Percentiles rank a stretch among this genome's conserved stretches.
Evolutionary conservation across 805 yeast species (phyloP).

Genomic region (Priceomyces melissophilus): DNA sequence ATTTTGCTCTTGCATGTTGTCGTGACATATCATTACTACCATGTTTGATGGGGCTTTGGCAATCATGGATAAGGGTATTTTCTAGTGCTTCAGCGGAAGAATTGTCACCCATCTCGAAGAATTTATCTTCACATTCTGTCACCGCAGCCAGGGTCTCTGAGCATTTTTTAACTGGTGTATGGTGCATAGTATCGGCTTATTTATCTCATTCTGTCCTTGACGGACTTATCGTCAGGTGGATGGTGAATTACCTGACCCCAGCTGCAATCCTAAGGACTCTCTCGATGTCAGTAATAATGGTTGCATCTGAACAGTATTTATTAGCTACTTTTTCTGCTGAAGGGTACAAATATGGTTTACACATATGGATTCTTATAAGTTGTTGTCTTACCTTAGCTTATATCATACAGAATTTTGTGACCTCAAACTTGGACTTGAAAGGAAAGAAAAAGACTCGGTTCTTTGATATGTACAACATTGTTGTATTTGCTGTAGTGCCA

Average conservation of each 20-base stretch:
- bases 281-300: slow-evolving; percentile 72
- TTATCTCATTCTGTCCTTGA: slow-evolving; percentile 80
- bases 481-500: slow-evolving; percentile 97
- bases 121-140: slow-evolving; percentile 18
- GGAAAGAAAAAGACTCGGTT: slow-evolving; percentile 53
- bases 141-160: slow-evolving; percentile 72
- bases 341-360: slow-evolving; percentile 69
- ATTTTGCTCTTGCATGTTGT: slow-evolving; percentile 70
- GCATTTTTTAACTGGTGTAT: slow-evolving; percentile 76
- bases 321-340: slow-evolving; percentile 63
- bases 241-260: slow-evolving; percentile 79
- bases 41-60: slow-evolving; percentile 52
- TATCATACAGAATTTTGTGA: slow-evolving; percentile 83
- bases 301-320: slow-evolving; percentile 66
- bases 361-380: slow-evolving; percentile 89
- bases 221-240: slow-evolving; percentile 90
- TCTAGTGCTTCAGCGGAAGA: slow-evolving; percentile 5
- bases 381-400: slow-evolving; percentile 77
- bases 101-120: not conserved
- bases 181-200: slow-evolving; percentile 90
- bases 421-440: slow-evolving; percentile 63
- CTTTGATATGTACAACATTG: slow-evolving; percentile 82
- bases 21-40: slow-evolving; percentile 74
- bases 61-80: slow-evolving; percentile 39
- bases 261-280: slow-evolving; percentile 88